Percentiles rank a stretch among this genome's conserved stretches.
These are phyloP conservation scores for Setaria italica DNA, from an alignment of 202 grass and related monocot species.

Conservation along the genomic window DNA sequence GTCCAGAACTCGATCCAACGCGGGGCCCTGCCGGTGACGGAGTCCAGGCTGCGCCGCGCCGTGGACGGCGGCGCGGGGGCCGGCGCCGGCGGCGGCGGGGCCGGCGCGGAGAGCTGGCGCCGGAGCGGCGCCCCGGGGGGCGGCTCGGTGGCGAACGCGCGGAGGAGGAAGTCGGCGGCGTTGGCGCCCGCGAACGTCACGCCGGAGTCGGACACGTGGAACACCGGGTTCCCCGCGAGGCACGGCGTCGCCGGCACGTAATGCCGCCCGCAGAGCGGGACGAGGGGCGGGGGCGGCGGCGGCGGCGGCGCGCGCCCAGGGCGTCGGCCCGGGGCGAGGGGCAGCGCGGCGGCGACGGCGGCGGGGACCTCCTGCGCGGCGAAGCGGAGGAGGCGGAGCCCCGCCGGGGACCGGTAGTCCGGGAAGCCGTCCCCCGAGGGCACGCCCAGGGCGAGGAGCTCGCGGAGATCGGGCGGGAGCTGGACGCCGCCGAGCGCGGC, in stretches of 20 bases:
- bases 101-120: conserved; percentile 62
- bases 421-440: conserved; percentile 67
- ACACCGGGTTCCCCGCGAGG: conserved; percentile 83
- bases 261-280: conserved; percentile 64
- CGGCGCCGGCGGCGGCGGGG: conserved; percentile 10
- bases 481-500: conserved; percentile 64
- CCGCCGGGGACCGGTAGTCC: conserved; percentile 61
- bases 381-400: conserved; percentile 56
- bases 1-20: conserved; percentile 98
- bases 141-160: conserved; percentile 50
- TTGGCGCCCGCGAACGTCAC: conserved; percentile 71
- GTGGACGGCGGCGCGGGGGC: conserved; percentile 37
- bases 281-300: conserved; percentile 33
- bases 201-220: conserved; percentile 73
- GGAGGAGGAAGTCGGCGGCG: conserved; percentile 72
- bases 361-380: conserved; percentile 55
- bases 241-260: conserved; percentile 71
- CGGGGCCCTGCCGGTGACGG: conserved; percentile 64
- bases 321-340: conserved; percentile 40
- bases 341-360: conserved; percentile 43
- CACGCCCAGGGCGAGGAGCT: conserved; percentile 67
- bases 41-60: conserved; percentile 72
- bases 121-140: conserved; percentile 45
- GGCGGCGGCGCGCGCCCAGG: conserved; percentile 31
- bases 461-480: conserved; percentile 76